Evolutionary conservation across 768 basidiomycete genomes (phyloP).

Genomic region (Rhodotorula diobovata): DNA sequence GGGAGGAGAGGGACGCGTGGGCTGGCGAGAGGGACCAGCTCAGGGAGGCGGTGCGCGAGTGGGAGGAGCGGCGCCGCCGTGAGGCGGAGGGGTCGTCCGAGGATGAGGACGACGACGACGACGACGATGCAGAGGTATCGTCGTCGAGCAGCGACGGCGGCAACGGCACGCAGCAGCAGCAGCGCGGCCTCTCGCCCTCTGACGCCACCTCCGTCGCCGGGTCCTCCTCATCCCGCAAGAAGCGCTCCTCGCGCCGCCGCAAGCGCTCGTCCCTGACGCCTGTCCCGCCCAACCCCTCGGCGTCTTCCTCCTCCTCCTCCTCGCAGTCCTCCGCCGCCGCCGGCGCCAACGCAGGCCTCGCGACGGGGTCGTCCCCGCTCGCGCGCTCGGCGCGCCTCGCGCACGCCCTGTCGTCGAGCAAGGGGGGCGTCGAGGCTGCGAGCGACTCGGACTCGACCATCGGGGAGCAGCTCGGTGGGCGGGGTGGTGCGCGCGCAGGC

Average conservation of each 20-base stretch:
- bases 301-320: not conserved
- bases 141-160: not conserved
- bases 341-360: not conserved
- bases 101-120: not conserved
- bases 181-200: not conserved
- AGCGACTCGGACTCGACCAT: constrained; percentile 40
- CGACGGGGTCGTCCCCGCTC: not conserved
- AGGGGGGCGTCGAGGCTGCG: constrained; percentile 1
- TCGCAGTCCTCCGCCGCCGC: not conserved
- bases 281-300: not conserved
- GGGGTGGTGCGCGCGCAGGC: not conserved
- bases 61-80: constrained; percentile 59
- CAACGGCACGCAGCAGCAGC: not conserved
- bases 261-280: constrained; percentile 14
- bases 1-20: constrained; percentile 73
- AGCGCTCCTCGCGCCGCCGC: constrained; percentile 13
- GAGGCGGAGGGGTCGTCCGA: constrained; percentile 37
- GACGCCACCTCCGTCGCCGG: constrained; percentile 4
- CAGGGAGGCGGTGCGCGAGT: constrained; percentile 68
- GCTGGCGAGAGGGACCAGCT: constrained; percentile 71
- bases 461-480: constrained; percentile 9
- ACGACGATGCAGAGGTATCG: not conserved
- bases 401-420: not conserved
- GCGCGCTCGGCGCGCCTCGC: not conserved
- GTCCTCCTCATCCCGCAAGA: constrained; percentile 4